phyloP scores from a whole-genome alignment of 345 rosid species.

The Linum trigynum region DNA sequence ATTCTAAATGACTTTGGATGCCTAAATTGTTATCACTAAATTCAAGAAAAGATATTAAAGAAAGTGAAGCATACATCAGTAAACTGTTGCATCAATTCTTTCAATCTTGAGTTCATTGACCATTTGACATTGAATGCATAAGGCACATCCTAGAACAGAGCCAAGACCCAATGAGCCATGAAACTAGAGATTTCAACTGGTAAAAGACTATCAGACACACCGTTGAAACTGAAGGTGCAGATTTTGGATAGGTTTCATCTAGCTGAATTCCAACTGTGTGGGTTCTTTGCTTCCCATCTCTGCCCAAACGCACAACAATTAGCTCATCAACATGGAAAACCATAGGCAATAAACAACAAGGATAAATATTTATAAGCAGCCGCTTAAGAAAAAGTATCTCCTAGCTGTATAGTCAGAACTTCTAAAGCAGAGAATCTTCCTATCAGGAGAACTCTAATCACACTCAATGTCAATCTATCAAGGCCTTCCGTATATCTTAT shows the following conservation, averaged over 20 bases:
- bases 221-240: constrained; percentile 60
- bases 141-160: constrained; percentile 52
- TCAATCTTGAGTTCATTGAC: constrained; percentile 50
- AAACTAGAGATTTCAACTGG: constrained; percentile 2
- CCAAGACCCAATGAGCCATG: constrained; percentile 3
- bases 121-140: constrained; percentile 45
- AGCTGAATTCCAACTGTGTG: constrained; percentile 56
- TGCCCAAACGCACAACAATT: constrained; percentile 18
- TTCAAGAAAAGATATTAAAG: not conserved
- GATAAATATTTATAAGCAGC: not conserved
- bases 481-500: too few relatives aligned
- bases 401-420: not conserved
- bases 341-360: constrained; percentile 8
- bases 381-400: too few relatives aligned
- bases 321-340: constrained; percentile 1
- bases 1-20: not conserved
- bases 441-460: too few relatives aligned
- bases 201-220: constrained; percentile 33
- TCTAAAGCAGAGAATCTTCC: too few relatives aligned
- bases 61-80: constrained; percentile 32
- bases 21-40: not conserved
- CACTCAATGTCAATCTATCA: too few relatives aligned
- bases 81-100: constrained; percentile 54
- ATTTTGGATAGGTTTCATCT: constrained; percentile 40
- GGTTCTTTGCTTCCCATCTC: constrained; percentile 51